A percentile compares a stretch with the other conserved stretches of the same genome.
Conservation (phyloP, 2,329 filamentous ascomycete species). For the Massarina eburnea region DNA sequence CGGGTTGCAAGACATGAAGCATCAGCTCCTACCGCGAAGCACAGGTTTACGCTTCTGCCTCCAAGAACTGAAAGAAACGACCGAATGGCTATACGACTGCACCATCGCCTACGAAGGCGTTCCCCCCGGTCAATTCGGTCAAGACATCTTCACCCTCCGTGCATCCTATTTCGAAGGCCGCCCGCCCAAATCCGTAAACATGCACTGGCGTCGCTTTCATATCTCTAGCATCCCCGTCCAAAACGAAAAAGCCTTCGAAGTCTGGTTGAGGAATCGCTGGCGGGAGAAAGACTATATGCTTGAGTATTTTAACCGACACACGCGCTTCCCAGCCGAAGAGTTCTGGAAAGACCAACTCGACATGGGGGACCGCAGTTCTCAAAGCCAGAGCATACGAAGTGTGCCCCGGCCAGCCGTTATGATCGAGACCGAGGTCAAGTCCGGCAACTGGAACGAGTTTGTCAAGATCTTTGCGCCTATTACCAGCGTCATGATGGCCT, state of each 20-base stretch:
- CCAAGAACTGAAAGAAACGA: constrained; percentile 70
- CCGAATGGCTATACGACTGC: constrained; percentile 88
- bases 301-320: constrained; percentile 73
- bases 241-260: constrained; percentile 72
- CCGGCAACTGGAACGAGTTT: constrained; percentile 54
- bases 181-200: constrained; percentile 92
- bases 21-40: constrained; percentile 75
- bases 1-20: constrained; percentile 70
- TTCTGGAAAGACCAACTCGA: constrained; percentile 46
- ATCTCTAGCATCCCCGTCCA: constrained; percentile 79
- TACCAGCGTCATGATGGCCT: constrained; percentile 52
- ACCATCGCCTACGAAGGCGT: constrained; percentile 95
- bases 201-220: constrained; percentile 89
- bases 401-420: constrained; percentile 43
- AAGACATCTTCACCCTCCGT: constrained; percentile 82
- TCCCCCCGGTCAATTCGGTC: constrained; percentile 72
- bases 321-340: constrained; percentile 74
- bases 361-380: constrained; percentile 35
- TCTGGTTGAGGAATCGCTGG: constrained; percentile 86
- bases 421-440: constrained; percentile 54
- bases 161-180: constrained; percentile 88
- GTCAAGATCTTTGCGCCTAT: constrained; percentile 55
- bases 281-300: constrained; percentile 88
- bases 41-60: constrained; percentile 81
- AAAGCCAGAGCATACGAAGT: constrained; percentile 37